A percentile compares a stretch with the other conserved stretches of the same genome.
Conservation (phyloP, 345 rosid species). For the Gossypium bickii region DNA sequence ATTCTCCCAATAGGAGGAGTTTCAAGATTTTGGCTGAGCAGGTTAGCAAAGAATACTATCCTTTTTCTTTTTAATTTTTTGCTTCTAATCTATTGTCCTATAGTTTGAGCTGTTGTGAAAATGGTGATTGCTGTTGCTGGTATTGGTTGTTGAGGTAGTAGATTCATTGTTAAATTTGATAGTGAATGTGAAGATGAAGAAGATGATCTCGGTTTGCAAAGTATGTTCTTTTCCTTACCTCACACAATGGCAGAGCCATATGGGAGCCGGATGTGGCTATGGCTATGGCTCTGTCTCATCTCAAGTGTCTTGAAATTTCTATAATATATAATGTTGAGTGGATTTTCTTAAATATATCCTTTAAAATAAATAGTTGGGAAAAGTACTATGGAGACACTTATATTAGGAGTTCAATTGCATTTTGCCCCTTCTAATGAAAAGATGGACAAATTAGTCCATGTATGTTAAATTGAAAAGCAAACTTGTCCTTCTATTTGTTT, state of each 20-base stretch:
- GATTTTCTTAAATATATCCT: no score
- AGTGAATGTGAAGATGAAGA: neutral
- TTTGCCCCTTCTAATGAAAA: no score
- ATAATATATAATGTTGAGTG: no score
- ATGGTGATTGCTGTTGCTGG: neutral
- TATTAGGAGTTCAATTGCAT: no score
- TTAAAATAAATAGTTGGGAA: no score
- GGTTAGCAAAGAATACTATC: neutral
- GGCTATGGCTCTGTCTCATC: no score
- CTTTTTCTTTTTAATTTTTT: neutral
- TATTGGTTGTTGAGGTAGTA: neutral
- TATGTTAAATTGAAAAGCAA: no score
- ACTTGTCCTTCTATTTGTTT: no score
- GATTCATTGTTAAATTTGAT: neutral
- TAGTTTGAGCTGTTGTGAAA: neutral
- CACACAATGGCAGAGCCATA: neutral
- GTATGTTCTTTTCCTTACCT: conserved; percentile 2
- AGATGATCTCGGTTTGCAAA: neutral
- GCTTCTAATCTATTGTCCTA: neutral
- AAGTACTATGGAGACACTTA: no score
- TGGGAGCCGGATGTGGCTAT: no score
- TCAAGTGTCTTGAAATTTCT: no score
- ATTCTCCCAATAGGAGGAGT: conserved; percentile 9
- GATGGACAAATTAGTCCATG: no score
- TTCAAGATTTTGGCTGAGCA: neutral